A percentile compares a stretch with the other conserved stretches of the same genome.
Conservation (phyloP, 305 asterid genomes). For the Solanum hybrid region DNA sequence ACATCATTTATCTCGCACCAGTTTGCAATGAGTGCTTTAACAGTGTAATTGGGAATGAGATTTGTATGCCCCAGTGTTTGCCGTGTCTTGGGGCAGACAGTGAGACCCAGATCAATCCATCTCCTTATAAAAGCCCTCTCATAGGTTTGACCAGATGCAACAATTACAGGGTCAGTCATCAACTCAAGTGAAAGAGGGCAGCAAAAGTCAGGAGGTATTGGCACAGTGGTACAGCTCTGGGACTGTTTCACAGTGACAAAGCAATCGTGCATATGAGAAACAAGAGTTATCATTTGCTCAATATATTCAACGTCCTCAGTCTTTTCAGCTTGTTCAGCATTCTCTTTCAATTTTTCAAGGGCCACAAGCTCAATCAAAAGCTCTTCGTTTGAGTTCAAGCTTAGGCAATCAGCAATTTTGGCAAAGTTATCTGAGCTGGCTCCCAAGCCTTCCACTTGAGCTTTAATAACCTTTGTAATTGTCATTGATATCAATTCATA, state of each 20-base stretch:
- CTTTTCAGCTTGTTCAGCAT: slow-evolving; percentile 75
- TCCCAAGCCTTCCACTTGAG: slow-evolving; percentile 63
- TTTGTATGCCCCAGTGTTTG: slow-evolving; percentile 68
- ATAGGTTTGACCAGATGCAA: slow-evolving; percentile 85
- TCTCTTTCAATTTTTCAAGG: slow-evolving; percentile 87
- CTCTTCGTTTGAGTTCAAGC: slow-evolving; percentile 68
- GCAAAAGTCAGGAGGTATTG: slow-evolving; percentile 85
- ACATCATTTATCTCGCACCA: slow-evolving; percentile 78
- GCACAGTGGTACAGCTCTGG: slow-evolving; percentile 51
- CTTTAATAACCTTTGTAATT: slow-evolving; percentile 47
- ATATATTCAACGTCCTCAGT: slow-evolving; percentile 60
- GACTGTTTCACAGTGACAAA: slow-evolving; percentile 66
- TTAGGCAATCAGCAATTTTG: slow-evolving; percentile 53
- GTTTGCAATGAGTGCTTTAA: slow-evolving; percentile 77
- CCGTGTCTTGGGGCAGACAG: slow-evolving; percentile 84
- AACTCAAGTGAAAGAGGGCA: slow-evolving; percentile 90
- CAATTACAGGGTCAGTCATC: slow-evolving; percentile 92
- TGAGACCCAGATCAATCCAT: slow-evolving; percentile 85
- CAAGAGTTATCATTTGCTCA: slow-evolving; percentile 65
- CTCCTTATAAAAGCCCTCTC: slow-evolving; percentile 70
- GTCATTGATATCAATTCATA: slow-evolving; percentile 42
- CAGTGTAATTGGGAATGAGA: slow-evolving; percentile 83
- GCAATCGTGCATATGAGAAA: slow-evolving; percentile 76
- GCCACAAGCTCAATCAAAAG: slow-evolving; percentile 85
- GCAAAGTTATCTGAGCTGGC: slow-evolving; percentile 57